phyloP scores from a whole-genome alignment of 2,329 filamentous ascomycete genomes.

The Pleoardoris graminearum region DNA sequence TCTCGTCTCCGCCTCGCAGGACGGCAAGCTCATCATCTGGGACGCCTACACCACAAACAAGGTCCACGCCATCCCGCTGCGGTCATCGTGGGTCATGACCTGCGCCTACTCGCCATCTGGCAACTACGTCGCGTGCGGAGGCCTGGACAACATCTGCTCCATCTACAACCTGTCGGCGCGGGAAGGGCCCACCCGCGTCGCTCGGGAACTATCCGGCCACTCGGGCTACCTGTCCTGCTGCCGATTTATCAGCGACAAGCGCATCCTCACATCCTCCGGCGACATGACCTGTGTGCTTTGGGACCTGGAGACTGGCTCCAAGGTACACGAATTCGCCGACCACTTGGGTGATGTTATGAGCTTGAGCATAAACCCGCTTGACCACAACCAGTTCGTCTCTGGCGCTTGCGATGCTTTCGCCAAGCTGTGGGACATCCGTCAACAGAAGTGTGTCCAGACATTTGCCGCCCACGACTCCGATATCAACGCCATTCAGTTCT shows the following conservation, averaged over 20 bases:
- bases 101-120: slow-evolving; percentile 98
- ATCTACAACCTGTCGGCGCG: slow-evolving; percentile 98
- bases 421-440: slow-evolving; percentile 98
- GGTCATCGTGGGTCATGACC: slow-evolving; percentile 99
- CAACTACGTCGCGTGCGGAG: slow-evolving; percentile 97
- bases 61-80: slow-evolving; percentile 94
- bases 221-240: slow-evolving; percentile 98
- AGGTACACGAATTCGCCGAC: slow-evolving; percentile 97
- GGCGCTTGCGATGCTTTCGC: slow-evolving; percentile 98
- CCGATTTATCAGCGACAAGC: slow-evolving; percentile 97
- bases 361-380: slow-evolving; percentile 98
- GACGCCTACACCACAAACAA: slow-evolving; percentile 99
- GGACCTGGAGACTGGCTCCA: slow-evolving; percentile 97
- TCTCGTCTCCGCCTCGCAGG: slow-evolving; percentile 95
- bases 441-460: slow-evolving; percentile 96
- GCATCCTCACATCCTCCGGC: slow-evolving; percentile 95
- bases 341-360: slow-evolving; percentile 99
- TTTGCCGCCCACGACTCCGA: slow-evolving; percentile 98
- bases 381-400: slow-evolving; percentile 99
- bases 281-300: slow-evolving; percentile 99
- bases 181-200: slow-evolving; percentile 95
- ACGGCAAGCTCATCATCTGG: slow-evolving; percentile 99
- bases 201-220: slow-evolving; percentile 92
- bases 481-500: slow-evolving; percentile 99
- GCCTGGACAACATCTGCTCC: slow-evolving; percentile 98